These are phyloP conservation scores for Kingdonia uniflora DNA, from an alignment of 164 flowering plant species.

Conservation along the genomic window DNA sequence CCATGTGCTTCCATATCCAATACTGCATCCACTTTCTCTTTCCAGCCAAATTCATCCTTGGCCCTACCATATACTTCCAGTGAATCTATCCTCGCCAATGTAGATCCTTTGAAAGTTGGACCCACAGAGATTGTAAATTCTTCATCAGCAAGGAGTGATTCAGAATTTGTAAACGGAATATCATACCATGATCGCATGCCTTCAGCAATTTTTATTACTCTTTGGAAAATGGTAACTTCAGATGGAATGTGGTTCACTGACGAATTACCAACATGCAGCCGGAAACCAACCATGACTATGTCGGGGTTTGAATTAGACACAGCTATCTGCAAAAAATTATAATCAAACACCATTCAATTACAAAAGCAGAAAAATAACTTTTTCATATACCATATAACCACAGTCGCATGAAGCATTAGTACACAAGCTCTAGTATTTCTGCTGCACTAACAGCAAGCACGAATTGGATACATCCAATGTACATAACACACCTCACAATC, in stretches of 20 bases:
- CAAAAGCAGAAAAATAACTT: background rate
- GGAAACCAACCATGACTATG: conserved; percentile 96
- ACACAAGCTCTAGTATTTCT: too few relatives aligned
- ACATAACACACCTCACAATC: too few relatives aligned
- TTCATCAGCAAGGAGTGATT: conserved; percentile 96
- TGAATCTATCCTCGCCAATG: conserved; percentile 80
- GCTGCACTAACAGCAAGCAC: too few relatives aligned
- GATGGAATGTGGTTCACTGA: conserved; percentile 90
- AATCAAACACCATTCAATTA: background rate
- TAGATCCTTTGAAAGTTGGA: conserved; percentile 70
- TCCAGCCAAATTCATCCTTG: conserved; percentile 99
- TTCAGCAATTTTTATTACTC: conserved; percentile 84
- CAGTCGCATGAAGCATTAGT: too few relatives aligned
- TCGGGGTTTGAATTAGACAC: conserved; percentile 95
- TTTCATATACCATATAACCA: background rate
- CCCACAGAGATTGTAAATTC: conserved; percentile 76
- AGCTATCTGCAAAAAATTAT: conserved; percentile 46
- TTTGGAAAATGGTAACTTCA: conserved; percentile 69
- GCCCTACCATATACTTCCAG: conserved; percentile 95
- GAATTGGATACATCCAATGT: too few relatives aligned
- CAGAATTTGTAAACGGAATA: conserved; percentile 91
- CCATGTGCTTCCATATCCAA: conserved; percentile 94
- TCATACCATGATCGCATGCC: conserved; percentile 99
- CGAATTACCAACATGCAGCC: conserved; percentile 87
- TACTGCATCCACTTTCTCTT: conserved; percentile 92